Conservation (phyloP, 1,139 yeast genomes). For the Debaryomyces nepalensis region DNA sequence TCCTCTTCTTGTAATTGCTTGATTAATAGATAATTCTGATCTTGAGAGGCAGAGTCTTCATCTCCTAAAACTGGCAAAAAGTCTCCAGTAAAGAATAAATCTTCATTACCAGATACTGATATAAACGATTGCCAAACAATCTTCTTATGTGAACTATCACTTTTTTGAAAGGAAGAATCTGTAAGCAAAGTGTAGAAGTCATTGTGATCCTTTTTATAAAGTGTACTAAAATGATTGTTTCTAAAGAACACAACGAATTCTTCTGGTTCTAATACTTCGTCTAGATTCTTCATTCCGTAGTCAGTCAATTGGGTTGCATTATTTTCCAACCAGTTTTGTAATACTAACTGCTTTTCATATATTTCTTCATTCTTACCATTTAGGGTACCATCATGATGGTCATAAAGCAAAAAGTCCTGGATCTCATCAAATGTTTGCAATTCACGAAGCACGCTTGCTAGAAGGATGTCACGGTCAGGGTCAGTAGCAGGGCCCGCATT, state of each 20-base stretch:
- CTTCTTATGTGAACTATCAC: constrained; percentile 32
- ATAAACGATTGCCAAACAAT: constrained; percentile 80
- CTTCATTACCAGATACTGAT: constrained; percentile 67
- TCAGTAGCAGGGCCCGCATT: constrained; percentile 12
- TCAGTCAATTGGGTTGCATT: constrained; percentile 75
- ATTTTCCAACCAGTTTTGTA: constrained; percentile 47
- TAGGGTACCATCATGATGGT: constrained; percentile 17
- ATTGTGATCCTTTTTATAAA: constrained; percentile 55
- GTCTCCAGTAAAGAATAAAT: constrained; percentile 65
- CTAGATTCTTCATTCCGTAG: constrained; percentile 57
- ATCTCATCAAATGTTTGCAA: constrained; percentile 49
- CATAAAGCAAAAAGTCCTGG: constrained; percentile 41
- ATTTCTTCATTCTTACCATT: constrained; percentile 9
- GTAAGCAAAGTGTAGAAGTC: constrained; percentile 68
- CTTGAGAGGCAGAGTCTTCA: constrained; percentile 21
- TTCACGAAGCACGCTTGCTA: constrained; percentile 28
- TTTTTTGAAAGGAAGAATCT: constrained; percentile 62
- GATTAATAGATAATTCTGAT: constrained; percentile 49
- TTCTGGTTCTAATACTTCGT: constrained; percentile 41
- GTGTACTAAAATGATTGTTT: constrained; percentile 82
- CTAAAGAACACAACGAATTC: constrained; percentile 71
- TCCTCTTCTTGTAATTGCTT: constrained; percentile 64
- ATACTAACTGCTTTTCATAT: constrained; percentile 22
- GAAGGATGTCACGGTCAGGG: constrained; percentile 24
- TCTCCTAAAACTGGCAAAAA: constrained; percentile 51